Conservation (phyloP, 768 basidiomycete genomes). For the Pleurotus sapidus region DNA sequence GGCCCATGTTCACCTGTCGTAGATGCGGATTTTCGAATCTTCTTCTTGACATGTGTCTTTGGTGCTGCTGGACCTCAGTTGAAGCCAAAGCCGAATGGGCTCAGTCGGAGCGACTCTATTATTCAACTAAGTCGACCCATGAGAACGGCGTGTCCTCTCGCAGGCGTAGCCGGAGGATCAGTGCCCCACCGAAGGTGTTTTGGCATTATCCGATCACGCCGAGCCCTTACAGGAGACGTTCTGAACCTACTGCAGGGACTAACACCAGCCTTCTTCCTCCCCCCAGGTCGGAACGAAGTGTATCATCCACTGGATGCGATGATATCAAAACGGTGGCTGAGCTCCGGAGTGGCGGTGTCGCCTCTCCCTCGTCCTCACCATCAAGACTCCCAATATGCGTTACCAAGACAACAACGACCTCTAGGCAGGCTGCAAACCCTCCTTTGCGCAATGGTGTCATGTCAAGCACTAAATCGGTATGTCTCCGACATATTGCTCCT, state of each 20-base stretch:
- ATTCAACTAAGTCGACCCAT: neutral
- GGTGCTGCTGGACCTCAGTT: slow-evolving; percentile 47
- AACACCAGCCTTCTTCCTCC: neutral
- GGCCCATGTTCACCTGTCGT: slow-evolving; percentile 43
- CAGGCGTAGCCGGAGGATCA: neutral
- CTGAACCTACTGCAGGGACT: neutral
- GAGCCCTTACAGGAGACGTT: neutral
- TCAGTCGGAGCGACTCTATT: slow-evolving; percentile 28
- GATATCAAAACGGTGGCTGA: slow-evolving; percentile 2
- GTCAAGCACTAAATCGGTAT: neutral
- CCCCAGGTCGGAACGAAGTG: too few species aligned
- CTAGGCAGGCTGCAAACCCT: neutral
- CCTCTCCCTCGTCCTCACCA: neutral
- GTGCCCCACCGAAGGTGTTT: slow-evolving; percentile 9
- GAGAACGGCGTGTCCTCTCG: too few species aligned
- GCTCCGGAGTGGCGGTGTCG: neutral
- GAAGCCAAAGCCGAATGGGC: slow-evolving; percentile 38
- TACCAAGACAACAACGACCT: neutral
- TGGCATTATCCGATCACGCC: neutral
- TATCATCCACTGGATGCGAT: neutral
- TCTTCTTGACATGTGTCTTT: slow-evolving; percentile 46
- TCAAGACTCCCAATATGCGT: neutral
- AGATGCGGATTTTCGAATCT: slow-evolving; percentile 46
- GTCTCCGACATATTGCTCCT: neutral
- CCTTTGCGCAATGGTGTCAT: neutral